phyloP scores from a whole-genome alignment of 1,284 basidiomycete species.

The Rhizopogon parksii region DNA sequence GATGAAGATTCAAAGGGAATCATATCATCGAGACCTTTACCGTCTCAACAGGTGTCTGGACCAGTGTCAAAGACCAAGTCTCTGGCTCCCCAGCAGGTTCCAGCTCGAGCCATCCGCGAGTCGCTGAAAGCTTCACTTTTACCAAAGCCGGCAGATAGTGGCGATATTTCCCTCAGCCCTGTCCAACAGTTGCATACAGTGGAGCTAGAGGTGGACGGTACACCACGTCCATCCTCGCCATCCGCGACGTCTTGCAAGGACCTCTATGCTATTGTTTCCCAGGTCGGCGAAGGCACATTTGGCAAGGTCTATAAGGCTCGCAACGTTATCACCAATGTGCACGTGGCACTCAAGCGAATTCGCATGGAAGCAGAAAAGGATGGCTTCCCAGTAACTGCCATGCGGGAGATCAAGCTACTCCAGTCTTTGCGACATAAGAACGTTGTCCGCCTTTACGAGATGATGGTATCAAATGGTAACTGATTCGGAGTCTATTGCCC shows the following conservation, averaged over 20 bases:
- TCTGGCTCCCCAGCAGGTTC: constrained; percentile 10
- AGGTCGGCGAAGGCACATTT: constrained; percentile 98
- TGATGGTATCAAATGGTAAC: constrained; percentile 96
- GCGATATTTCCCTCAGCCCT: constrained; percentile 15
- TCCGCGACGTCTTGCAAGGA: constrained; percentile 38
- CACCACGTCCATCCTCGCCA: constrained; percentile 30
- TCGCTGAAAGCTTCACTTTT: constrained; percentile 15
- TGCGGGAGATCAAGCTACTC: constrained; percentile 97
- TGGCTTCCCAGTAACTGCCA: constrained; percentile 97
- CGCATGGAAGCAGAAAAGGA: constrained; percentile 97
- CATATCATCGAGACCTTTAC: constrained; percentile 1
- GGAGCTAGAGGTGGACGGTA: constrained; percentile 23
- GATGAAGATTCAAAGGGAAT: constrained; percentile 14
- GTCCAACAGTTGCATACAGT: constrained; percentile 14
- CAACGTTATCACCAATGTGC: constrained; percentile 65
- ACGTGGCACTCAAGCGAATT: constrained; percentile 94
- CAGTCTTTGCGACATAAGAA: constrained; percentile 89
- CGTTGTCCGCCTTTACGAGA: constrained; percentile 86
- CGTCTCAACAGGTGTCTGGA: constrained; percentile 1
- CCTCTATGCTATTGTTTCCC: constrained; percentile 83
- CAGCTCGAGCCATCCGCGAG: constrained; percentile 18
- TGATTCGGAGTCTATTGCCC: constrained; percentile 4
- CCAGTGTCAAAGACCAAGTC: constrained; percentile 4
- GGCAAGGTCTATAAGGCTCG: constrained; percentile 99
- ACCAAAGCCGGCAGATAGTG: constrained; percentile 19